Evolutionary conservation across 2,329 filamentous ascomycete species (phyloP), one percentile per base, ranked within the genome.

Genomic region (Pyrenochaeta sp.): DNA sequence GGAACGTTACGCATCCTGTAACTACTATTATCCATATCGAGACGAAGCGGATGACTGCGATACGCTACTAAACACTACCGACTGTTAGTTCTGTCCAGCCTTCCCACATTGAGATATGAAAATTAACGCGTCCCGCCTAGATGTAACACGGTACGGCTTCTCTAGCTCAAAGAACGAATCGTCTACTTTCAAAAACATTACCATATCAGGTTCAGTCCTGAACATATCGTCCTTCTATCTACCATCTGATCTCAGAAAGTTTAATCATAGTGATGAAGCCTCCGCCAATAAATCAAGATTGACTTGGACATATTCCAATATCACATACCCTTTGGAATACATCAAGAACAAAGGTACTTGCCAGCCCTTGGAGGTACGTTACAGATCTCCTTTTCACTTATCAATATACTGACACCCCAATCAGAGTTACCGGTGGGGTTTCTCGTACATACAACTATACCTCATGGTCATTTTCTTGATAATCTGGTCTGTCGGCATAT

Each of bases 371-470:
- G 34, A 53, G 10, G 56, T 66, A 50, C 37, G 28, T 30, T 4
- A 36, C 19, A 30, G 47, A 12, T 30, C 22, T 13, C 5, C 24
- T n/a, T 30, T 39, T 56, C 54, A 45, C 19, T 5, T 56, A 61
- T 46, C 50, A 56, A 40, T 61, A 48, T 43, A 56, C 47, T 58
- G 40, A 52, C 40, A n/a, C 32, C 7, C 2, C 5, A 12, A n/a
- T 39, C n/a, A 61, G 61, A 59, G 44, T 2, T 72, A 71, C 34
- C 54, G 63, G 39, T 72, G 69, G 67, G 69, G 68, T 0, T 72
- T 71, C 47, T 69, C 68, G 0, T 71, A 62, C 42, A 51, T 68
- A 3, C 64, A 72, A 28, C 52, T 71, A 0, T 62, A 60, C 54
- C 37, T 62, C 25, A 59, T 63, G 50, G 19, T 62, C 8, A 13